phyloP scores from a whole-genome alignment of 768 basidiomycete genomes.

The Neoboletus brunneissimus region DNA sequence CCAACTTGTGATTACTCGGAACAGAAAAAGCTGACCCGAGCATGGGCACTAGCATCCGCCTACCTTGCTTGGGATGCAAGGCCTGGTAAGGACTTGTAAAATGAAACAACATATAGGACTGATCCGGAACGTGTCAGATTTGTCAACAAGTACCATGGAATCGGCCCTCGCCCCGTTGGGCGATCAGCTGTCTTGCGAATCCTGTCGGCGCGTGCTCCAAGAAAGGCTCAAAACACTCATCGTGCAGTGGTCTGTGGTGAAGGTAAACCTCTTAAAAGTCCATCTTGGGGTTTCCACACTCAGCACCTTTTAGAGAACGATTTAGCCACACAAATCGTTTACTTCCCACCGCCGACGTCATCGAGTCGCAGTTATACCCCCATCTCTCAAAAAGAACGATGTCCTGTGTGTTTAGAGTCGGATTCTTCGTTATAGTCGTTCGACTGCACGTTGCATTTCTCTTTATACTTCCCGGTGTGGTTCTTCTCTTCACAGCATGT shows the following conservation, averaged over 20 bases:
- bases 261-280: conserved; percentile 41
- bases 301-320: conserved; percentile 46
- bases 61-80: conserved; percentile 84
- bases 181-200: conserved; percentile 65
- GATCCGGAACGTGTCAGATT: conserved; percentile 42
- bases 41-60: conserved; percentile 80
- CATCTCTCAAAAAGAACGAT: neutral
- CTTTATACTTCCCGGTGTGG: neutral
- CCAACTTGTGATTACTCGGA: conserved; percentile 64
- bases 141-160: conserved; percentile 73
- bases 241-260: conserved; percentile 76
- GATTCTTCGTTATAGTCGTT: neutral
- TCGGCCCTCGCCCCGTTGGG: conserved; percentile 65
- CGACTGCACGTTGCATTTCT: neutral
- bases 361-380: conserved; percentile 5
- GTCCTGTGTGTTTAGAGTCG: neutral
- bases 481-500: conserved; percentile 5
- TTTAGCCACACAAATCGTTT: conserved; percentile 34
- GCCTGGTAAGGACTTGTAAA: conserved; percentile 50
- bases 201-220: conserved; percentile 60
- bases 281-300: conserved; percentile 1
- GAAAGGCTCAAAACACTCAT: conserved; percentile 68
- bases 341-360: neutral
- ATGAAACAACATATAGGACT: neutral
- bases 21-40: conserved; percentile 75